A percentile compares a stretch with the other conserved stretches of the same genome.
Conservation (phyloP, 2,329 filamentous ascomycete genomes). For the Fonsecaea nubica region DNA sequence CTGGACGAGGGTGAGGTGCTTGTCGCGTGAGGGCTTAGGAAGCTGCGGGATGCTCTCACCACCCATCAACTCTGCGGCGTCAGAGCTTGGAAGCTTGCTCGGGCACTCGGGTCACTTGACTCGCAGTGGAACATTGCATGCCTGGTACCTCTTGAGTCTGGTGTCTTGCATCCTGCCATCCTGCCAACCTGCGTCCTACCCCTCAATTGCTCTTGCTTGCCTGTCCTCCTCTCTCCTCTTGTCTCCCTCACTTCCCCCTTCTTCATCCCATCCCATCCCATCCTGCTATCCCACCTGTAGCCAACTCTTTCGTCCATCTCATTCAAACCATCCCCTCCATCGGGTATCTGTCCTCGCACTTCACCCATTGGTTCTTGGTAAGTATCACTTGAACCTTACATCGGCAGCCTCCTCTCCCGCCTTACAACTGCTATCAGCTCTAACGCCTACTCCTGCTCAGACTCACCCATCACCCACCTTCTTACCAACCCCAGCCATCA, state of each 20-base stretch:
- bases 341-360: constrained; percentile 14
- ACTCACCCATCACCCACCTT: constrained; percentile 1
- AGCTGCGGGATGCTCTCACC: constrained; percentile 1
- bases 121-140: constrained; percentile 7
- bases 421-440: constrained; percentile 9
- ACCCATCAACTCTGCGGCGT: constrained; percentile 4
- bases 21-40: constrained; percentile 32
- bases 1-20: constrained; percentile 19
- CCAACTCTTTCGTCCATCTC: constrained; percentile 14
- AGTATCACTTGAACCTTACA: constrained; percentile 13
- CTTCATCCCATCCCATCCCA: constrained; percentile 16
- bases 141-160: constrained; percentile 14
- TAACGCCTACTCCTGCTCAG: constrained; percentile 8
- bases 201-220: constrained; percentile 32
- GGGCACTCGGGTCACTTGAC: constrained; percentile 27
- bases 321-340: constrained; percentile 16
- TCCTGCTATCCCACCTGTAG: constrained; percentile 16
- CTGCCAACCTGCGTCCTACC: constrained; percentile 18
- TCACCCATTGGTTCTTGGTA: constrained; percentile 31
- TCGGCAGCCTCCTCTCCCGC: constrained; percentile 9
- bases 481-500: constrained; percentile 27
- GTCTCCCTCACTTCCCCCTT: constrained; percentile 19
- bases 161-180: no score
- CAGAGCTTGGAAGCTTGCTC: not conserved
- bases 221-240: constrained; percentile 23